Conservation (phyloP, 2,329 filamentous ascomycete genomes). For the Xylariaceae sp. region DNA sequence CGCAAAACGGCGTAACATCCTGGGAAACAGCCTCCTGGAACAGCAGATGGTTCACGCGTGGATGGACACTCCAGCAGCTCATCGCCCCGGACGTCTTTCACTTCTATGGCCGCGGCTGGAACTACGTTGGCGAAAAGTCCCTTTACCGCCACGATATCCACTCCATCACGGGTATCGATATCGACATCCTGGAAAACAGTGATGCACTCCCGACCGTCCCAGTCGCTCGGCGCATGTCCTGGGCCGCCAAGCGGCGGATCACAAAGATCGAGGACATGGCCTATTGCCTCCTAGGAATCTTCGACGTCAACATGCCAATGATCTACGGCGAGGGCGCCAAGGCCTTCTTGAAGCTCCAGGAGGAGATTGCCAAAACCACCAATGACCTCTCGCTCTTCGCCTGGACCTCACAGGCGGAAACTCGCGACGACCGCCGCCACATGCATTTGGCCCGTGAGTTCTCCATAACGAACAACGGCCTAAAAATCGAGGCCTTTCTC, state of each 20-base stretch:
- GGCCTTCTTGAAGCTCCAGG: conserved; percentile 17
- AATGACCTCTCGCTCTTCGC: not conserved
- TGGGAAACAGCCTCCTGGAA: not conserved
- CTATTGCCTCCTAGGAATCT: conserved; percentile 12
- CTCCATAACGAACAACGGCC: too few species aligned
- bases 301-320: conserved; percentile 20
- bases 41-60: conserved; percentile 11
- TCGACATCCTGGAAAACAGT: not conserved
- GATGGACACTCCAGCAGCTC: conserved; percentile 12
- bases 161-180: not conserved
- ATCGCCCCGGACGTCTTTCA: not conserved
- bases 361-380: conserved; percentile 4
- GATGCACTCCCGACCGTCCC: not conserved
- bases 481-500: too few species aligned
- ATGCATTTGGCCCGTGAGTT: too few species aligned
- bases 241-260: conserved; percentile 2
- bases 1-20: not conserved
- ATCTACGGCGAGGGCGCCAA: conserved; percentile 17
- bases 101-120: conserved; percentile 11
- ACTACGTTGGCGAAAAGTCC: not conserved
- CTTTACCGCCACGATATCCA: not conserved
- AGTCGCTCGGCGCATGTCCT: conserved; percentile 11
- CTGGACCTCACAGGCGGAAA: too few species aligned
- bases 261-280: conserved; percentile 12
- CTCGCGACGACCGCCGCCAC: too few species aligned